These are phyloP conservation scores for Fraxinus velutina DNA, from an alignment of 305 asterid species.

Conservation along the genomic window DNA sequence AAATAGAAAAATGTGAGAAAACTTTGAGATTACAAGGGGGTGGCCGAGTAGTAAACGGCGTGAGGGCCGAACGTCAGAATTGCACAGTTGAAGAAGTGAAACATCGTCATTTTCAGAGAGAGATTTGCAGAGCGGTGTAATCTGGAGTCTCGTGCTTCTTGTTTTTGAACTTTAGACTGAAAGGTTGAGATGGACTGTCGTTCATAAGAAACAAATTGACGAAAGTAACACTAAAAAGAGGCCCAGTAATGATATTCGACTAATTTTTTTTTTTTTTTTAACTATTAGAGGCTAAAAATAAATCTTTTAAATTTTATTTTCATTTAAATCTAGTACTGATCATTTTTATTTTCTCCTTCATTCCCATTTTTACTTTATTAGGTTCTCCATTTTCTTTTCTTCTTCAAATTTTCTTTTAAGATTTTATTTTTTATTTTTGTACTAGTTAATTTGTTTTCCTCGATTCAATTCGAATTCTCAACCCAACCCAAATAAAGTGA, in stretches of 20 bases:
- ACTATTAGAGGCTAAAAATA: background rate
- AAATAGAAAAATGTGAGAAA: background rate
- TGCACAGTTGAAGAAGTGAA: conserved; percentile 94
- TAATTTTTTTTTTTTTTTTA: background rate
- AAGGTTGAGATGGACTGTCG: background rate
- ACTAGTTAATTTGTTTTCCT: background rate
- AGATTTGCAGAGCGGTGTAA: conserved; percentile 12
- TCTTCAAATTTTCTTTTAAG: background rate
- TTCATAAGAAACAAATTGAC: background rate
- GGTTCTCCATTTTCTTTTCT: background rate
- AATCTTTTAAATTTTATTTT: background rate
- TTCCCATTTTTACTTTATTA: background rate
- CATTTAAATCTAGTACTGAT: background rate
- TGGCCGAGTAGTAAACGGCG: conserved; percentile 92
- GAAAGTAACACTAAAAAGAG: background rate
- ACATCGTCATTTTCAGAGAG: conserved; percentile 55
- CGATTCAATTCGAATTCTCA: background rate
- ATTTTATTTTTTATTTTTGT: background rate
- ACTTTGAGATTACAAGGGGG: conserved; percentile 63
- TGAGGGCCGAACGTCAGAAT: conserved; percentile 90
- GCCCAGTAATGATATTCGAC: background rate
- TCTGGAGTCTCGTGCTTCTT: background rate
- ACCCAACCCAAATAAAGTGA: background rate
- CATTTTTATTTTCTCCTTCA: background rate
- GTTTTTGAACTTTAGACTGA: background rate